phyloP scores from a whole-genome alignment of 176 grass and related monocot genomes.

The Miscanthus lutarioriparius region DNA sequence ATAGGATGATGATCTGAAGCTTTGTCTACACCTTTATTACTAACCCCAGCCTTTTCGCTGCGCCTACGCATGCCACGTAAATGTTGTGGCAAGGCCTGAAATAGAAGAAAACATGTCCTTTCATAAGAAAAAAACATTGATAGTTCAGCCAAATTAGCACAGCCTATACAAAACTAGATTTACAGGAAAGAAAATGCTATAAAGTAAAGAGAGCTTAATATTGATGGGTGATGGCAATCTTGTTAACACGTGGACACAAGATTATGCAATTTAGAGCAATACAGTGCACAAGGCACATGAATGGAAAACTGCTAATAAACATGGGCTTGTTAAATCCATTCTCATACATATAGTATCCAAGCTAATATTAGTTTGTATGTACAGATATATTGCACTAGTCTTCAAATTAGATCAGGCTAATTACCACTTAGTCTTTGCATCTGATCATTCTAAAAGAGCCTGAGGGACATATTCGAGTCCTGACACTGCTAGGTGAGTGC shows the following conservation, averaged over 20 bases:
- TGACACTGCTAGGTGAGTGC: slow-evolving; percentile 49
- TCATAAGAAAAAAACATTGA: slow-evolving; percentile 6
- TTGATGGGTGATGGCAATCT: not conserved
- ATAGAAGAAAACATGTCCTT: slow-evolving; percentile 33
- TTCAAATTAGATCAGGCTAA: slow-evolving; percentile 13
- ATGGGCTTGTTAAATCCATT: slow-evolving; percentile 11
- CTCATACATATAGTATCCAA: slow-evolving; percentile 1
- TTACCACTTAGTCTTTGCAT: slow-evolving; percentile 36
- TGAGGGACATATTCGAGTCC: slow-evolving; percentile 30
- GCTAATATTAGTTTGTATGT: not conserved
- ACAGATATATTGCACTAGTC: not conserved
- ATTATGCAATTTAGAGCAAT: slow-evolving; percentile 21
- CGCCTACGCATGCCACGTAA: slow-evolving; percentile 76
- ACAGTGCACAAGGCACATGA: not conserved
- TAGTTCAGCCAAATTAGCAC: slow-evolving; percentile 11
- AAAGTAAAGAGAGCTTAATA: not conserved
- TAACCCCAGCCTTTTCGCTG: slow-evolving; percentile 56
- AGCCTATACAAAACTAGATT: not conserved
- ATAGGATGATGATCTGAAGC: slow-evolving; percentile 31
- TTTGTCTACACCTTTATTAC: slow-evolving; percentile 41
- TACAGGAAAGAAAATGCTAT: not conserved
- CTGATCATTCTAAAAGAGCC: slow-evolving; percentile 43
- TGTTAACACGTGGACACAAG: slow-evolving; percentile 13
- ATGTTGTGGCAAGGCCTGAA: slow-evolving; percentile 66
- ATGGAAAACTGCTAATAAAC: slow-evolving; percentile 12